These are phyloP conservation scores for Venturia carpophila DNA, from an alignment of 2,329 filamentous ascomycete genomes.

Conservation along the genomic window DNA sequence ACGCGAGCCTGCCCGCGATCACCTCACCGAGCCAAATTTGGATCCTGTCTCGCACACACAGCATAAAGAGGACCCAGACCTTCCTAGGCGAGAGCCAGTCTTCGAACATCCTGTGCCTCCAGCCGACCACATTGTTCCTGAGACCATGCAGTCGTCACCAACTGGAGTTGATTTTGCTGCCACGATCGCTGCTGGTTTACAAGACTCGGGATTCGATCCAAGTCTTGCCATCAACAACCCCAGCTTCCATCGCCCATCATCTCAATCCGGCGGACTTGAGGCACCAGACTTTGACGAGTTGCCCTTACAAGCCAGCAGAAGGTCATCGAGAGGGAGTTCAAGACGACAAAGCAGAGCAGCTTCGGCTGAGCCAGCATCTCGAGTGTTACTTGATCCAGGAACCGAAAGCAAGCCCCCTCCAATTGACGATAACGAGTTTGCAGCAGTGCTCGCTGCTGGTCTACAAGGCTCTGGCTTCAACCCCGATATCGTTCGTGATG, in stretches of 20 bases:
- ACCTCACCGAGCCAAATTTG: neutral
- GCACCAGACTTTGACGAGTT: conserved; percentile 23
- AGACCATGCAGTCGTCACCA: neutral
- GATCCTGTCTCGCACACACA: neutral
- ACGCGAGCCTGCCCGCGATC: neutral
- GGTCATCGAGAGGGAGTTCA: conserved; percentile 16
- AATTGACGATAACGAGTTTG: conserved; percentile 25
- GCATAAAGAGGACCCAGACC: neutral
- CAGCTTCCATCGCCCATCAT: conserved; percentile 30
- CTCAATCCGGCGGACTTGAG: conserved; percentile 27
- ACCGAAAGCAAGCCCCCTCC: conserved; percentile 7
- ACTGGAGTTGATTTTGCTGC: conserved; percentile 27
- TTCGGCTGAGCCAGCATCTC: conserved; percentile 1
- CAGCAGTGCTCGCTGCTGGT: conserved; percentile 27
- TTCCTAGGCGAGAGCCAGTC: neutral
- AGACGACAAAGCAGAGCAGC: conserved; percentile 15
- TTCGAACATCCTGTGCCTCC: neutral
- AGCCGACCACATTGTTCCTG: neutral
- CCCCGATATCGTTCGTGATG: conserved; percentile 23
- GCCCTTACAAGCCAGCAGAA: conserved; percentile 17
- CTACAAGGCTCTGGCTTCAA: conserved; percentile 32
- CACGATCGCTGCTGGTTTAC: conserved; percentile 27
- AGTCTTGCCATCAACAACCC: conserved; percentile 27
- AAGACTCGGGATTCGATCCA: conserved; percentile 31
- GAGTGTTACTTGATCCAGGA: conserved; percentile 2